Conservation (phyloP, 805 yeast species). For the Maudiozyma pseudohumilis region DNA sequence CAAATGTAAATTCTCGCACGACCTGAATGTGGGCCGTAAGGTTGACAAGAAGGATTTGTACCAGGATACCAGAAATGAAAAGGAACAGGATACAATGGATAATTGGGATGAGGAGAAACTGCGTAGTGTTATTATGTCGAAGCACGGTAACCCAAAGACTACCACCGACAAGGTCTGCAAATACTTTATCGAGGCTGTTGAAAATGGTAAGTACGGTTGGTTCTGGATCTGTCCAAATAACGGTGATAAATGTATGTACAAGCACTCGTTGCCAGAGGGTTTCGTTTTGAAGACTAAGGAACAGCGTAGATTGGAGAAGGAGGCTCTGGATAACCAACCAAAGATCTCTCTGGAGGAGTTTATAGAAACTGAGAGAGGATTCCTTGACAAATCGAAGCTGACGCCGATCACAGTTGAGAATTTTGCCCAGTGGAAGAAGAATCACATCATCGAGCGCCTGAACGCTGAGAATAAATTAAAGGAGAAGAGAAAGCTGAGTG, state of each 20-base stretch:
- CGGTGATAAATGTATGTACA: slow-evolving; percentile 86
- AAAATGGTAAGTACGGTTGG: slow-evolving; percentile 97
- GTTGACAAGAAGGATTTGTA: slow-evolving; percentile 86
- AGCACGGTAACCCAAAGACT: slow-evolving; percentile 89
- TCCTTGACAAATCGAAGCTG: slow-evolving; percentile 56
- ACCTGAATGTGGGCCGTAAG: slow-evolving; percentile 74
- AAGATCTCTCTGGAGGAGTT: slow-evolving; percentile 92
- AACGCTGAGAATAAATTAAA: slow-evolving; percentile 32
- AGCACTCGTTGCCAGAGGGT: slow-evolving; percentile 93
- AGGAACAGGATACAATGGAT: slow-evolving; percentile 84
- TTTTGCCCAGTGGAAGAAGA: slow-evolving; percentile 74
- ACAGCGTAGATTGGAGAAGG: slow-evolving; percentile 79
- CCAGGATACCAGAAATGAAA: slow-evolving; percentile 66
- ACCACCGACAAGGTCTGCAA: slow-evolving; percentile 95
- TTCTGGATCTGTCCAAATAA: slow-evolving; percentile 97
- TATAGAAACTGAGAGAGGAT: slow-evolving; percentile 84
- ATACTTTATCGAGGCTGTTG: slow-evolving; percentile 91
- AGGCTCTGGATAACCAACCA: slow-evolving; percentile 76
- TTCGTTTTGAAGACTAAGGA: slow-evolving; percentile 95
- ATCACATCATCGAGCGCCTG: slow-evolving; percentile 50
- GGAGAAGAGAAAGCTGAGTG: slow-evolving; percentile 45
- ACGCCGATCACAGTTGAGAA: slow-evolving; percentile 83
- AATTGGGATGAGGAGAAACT: slow-evolving; percentile 95
- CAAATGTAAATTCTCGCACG: slow-evolving; percentile 89
- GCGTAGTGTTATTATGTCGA: slow-evolving; percentile 73